These are phyloP conservation scores for Botrytis porri DNA, from an alignment of 2,329 filamentous ascomycete species.

Conservation along the genomic window DNA sequence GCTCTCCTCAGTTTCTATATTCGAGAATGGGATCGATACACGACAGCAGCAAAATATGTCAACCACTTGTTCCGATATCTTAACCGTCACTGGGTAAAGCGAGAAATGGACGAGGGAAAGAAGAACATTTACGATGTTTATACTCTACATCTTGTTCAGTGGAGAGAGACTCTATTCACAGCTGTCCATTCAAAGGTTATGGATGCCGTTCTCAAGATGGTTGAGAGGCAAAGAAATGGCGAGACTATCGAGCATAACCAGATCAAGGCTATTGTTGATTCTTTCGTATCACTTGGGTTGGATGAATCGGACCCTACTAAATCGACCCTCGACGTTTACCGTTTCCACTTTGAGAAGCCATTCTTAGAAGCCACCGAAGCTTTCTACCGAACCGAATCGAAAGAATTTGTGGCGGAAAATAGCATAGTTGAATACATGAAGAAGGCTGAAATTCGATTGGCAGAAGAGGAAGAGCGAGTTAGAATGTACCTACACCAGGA, in stretches of 20 bases:
- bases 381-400: conserved; percentile 91
- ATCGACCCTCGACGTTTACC: conserved; percentile 92
- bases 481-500: conserved; percentile 88
- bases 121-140: conserved; percentile 98
- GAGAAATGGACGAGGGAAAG: conserved; percentile 98
- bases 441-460: conserved; percentile 85
- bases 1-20: conserved; percentile 91
- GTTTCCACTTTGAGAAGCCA: conserved; percentile 85
- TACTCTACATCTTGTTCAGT: conserved; percentile 91
- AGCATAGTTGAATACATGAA: conserved; percentile 99
- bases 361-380: conserved; percentile 80
- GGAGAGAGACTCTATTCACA: conserved; percentile 87
- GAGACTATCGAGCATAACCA: conserved; percentile 97
- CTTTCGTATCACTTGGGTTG: conserved; percentile 89
- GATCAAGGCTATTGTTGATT: conserved; percentile 96
- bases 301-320: conserved; percentile 92
- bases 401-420: conserved; percentile 92
- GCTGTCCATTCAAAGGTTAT: conserved; percentile 85
- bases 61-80: conserved; percentile 96
- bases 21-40: conserved; percentile 94
- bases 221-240: conserved; percentile 95
- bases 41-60: conserved; percentile 92
- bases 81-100: conserved; percentile 98
- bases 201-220: conserved; percentile 88
- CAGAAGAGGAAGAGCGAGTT: conserved; percentile 93